Percentiles rank a stretch among this genome's conserved stretches.
Conservation (phyloP, 2,329 filamentous ascomycete genomes). For the Colletotrichum sp. region DNA sequence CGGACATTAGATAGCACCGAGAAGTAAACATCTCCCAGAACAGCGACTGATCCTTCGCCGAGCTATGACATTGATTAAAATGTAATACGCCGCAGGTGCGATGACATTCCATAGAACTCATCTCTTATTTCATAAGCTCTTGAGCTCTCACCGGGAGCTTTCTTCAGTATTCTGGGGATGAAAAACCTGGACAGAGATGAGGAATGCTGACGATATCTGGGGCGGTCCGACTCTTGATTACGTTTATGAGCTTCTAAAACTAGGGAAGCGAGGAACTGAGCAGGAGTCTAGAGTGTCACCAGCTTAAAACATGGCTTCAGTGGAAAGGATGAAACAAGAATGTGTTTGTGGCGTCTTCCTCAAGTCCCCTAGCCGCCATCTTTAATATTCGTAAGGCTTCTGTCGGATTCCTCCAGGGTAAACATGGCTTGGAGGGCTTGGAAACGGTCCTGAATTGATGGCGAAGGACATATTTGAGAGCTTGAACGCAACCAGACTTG, state of each 20-base stretch:
- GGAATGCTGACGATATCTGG: neutral
- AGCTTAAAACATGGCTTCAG: rapidly evolving
- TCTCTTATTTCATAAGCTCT: neutral
- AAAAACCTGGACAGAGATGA: neutral
- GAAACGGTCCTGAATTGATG: too few relatives aligned
- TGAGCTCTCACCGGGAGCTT: rapidly evolving
- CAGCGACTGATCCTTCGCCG: neutral
- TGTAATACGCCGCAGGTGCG: neutral
- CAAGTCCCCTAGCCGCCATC: rapidly evolving
- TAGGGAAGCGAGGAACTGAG: neutral
- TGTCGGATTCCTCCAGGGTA: rapidly evolving
- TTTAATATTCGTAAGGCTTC: rapidly evolving
- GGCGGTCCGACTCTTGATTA: neutral
- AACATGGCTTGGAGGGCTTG: too few relatives aligned
- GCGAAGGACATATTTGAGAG: too few relatives aligned
- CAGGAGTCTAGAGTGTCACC: rapidly evolving
- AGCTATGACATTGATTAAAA: rapidly evolving
- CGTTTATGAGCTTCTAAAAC: rapidly evolving
- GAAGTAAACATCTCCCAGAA: neutral
- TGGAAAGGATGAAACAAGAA: rapidly evolving
- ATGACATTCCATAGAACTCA: neutral
- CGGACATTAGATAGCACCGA: neutral
- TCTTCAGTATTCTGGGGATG: neutral
- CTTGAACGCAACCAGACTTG: too few relatives aligned
- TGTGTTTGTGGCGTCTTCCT: neutral